Evolutionary conservation across 1,139 yeast genomes (phyloP), one percentile per base, ranked within the genome.

Genomic region (Geotrichum histeridarum): DNA sequence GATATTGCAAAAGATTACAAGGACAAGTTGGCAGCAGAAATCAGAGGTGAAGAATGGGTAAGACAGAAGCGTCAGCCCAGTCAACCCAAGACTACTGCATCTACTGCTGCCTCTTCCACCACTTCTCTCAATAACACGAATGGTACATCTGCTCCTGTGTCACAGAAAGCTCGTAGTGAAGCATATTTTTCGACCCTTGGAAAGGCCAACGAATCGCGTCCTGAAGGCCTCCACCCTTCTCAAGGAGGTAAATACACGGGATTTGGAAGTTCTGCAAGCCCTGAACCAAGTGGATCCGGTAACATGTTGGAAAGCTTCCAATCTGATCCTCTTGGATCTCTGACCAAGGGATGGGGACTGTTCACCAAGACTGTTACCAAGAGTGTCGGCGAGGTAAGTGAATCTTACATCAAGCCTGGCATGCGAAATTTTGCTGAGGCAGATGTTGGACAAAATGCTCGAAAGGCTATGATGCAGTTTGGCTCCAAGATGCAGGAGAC

Each of bases 231-330:
- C 55, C 95, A 94, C 4, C 98, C 98, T 31, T 86, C 94, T 7
- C 91, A 91, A 72, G 98, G 98, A 57, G 98, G 98, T 48, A 86
- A 84, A 69, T 91, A 83, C 68, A 84, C 81, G 59, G 98, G 98
- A 0, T 91, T 91, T 72, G 98, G 98, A 41, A 86, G 83, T 65
- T 79, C 89, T 0, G 89, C 94, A 11, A 76, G 77, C 5, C 77
- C 81, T 12, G 61, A 67, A 83, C 14, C 81, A 1, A 42, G 49
- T 18, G 50, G 58, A 30, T 59, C 57, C 1, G 58, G 61, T 11
- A 47, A 54, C 27, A 77, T 89, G 61, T 67, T 89, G 15, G 94
- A 89, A 61, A 85, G 83, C 55, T 75, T 91, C 57, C 96, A 89
- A 67, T 72, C 73, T 42, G 98, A 93, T 66, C 99, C 99, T 6